Evolutionary conservation across 2,329 filamentous ascomycete species (phyloP).

Genomic region (Pseudofabraea citricarpa): DNA sequence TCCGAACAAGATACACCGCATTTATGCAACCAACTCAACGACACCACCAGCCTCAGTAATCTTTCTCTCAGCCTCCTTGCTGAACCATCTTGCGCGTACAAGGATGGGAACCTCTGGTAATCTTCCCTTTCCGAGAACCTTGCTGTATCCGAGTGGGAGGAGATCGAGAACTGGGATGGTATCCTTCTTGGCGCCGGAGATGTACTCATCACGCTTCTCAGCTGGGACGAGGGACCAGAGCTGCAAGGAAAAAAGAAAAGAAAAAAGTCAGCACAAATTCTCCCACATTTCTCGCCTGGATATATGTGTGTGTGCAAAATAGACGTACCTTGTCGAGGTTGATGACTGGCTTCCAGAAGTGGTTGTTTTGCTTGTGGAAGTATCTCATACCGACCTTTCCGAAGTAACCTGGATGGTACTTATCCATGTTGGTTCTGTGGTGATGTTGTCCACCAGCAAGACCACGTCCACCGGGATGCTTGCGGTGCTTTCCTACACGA

Average conservation of each 20-base stretch:
- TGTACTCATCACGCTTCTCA: slow-evolving; percentile 91
- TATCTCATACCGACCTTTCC: slow-evolving; percentile 93
- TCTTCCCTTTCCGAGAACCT: slow-evolving; percentile 97
- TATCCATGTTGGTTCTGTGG: slow-evolving; percentile 87
- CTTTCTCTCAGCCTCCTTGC: slow-evolving; percentile 96
- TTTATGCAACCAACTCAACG: slow-evolving; percentile 88
- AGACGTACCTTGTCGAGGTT: slow-evolving; percentile 90
- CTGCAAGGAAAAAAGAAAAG: slow-evolving; percentile 51
- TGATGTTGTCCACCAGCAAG: slow-evolving; percentile 99
- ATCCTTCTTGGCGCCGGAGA: slow-evolving; percentile 74
- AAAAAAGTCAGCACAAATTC: too few species aligned
- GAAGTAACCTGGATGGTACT: slow-evolving; percentile 99
- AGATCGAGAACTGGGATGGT: slow-evolving; percentile 98
- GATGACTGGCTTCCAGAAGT: slow-evolving; percentile 98
- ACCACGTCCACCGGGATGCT: slow-evolving; percentile 80
- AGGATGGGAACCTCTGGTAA: slow-evolving; percentile 90
- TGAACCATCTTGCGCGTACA: slow-evolving; percentile 92
- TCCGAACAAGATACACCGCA: too few species aligned
- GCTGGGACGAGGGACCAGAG: slow-evolving; percentile 92
- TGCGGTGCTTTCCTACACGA: slow-evolving; percentile 98
- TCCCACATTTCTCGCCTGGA: too few species aligned
- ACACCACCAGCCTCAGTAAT: slow-evolving; percentile 97
- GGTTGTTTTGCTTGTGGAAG: slow-evolving; percentile 94
- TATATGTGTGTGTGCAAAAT: too few species aligned
- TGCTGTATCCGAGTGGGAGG: slow-evolving; percentile 94